phyloP scores from a whole-genome alignment of 1,284 basidiomycete species.

The Rhodofomes roseus region DNA sequence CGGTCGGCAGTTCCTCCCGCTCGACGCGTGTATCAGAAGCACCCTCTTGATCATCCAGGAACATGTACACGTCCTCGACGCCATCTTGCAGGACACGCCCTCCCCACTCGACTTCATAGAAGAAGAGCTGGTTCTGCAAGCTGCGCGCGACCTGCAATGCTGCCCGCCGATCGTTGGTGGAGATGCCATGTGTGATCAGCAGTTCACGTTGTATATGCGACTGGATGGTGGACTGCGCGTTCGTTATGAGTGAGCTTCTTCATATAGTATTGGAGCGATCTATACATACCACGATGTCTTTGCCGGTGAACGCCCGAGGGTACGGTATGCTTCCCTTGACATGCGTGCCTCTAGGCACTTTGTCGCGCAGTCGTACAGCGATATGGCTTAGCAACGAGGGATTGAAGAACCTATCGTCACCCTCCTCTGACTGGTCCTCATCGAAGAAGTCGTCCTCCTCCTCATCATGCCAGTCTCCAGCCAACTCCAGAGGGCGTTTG shows the following conservation, averaged over 20 bases:
- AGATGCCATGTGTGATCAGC: constrained; percentile 64
- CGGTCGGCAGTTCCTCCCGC: constrained; percentile 81
- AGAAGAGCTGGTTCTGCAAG: constrained; percentile 89
- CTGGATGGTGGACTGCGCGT: constrained; percentile 72
- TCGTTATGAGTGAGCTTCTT: background rate
- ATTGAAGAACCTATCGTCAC: constrained; percentile 80
- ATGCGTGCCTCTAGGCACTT: constrained; percentile 81
- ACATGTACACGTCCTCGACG: constrained; percentile 95
- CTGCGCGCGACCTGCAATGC: constrained; percentile 86
- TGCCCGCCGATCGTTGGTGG: constrained; percentile 70
- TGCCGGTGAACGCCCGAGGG: constrained; percentile 85
- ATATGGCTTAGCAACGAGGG: constrained; percentile 85
- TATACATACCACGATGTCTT: constrained; percentile 81
- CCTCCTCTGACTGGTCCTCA: constrained; percentile 63
- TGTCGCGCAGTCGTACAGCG: constrained; percentile 83
- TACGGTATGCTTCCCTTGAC: constrained; percentile 90
- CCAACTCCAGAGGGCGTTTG: constrained; percentile 35
- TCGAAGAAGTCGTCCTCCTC: constrained; percentile 55
- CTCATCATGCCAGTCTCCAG: constrained; percentile 44
- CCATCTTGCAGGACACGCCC: constrained; percentile 82
- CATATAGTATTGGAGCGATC: background rate
- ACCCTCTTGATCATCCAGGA: constrained; percentile 84
- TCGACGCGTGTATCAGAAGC: constrained; percentile 52
- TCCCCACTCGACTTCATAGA: constrained; percentile 98
- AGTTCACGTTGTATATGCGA: constrained; percentile 72